Evolutionary conservation across 495 filamentous ascomycete species (phyloP), one percentile per base, ranked within the genome.

Genomic region (Hypoxylon lenormandii): DNA sequence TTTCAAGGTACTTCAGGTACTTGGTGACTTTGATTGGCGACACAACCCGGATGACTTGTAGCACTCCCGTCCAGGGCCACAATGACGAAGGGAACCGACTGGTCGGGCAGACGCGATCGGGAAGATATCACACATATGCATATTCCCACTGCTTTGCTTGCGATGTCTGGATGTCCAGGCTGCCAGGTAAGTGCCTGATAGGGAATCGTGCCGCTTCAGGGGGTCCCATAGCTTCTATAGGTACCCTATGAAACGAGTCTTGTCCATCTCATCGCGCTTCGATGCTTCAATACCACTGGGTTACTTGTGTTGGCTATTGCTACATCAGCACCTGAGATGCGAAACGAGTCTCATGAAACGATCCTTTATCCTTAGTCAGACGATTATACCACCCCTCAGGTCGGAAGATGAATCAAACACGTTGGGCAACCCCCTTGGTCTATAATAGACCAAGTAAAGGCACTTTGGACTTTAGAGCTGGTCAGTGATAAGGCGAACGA

Each of bases 61-160:
- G n/a, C n/a, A 47, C 43, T 26, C 49, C 18, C 40, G 16, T 40
- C 50, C 10, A 23, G 42, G 15, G 45, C 45, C 43, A 46, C 46
- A 53, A 50, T 64, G 60, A 60, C 66, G 54, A 33, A 64, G 33
- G 33, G 40, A 60, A 55, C 66, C 66, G 42, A 55, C 33, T 45
- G 33, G 48, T 64, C 49, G 66, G 60, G 43, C 30, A 33, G 30
- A 33, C 30, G 30, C 30, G 30, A 43, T 40, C 37, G 48, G 42
- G 33, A 40, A 40, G 28, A 30, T 64, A 64, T 60, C 66, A 69
- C 66, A 49, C 59, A 38, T 40, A 62, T 68, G 12, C 38, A 46
- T 30, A 33, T 33, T n/a, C n/a, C n/a, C 30, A 26, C 30, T 33
- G 10, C 30, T n/a, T n/a, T 33, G 30, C 30, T 33, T 33, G 30